These are phyloP conservation scores for Funneliformis mosseae DNA, from an alignment of 192 early-diverging fungal genomes.

Conservation along the genomic window DNA sequence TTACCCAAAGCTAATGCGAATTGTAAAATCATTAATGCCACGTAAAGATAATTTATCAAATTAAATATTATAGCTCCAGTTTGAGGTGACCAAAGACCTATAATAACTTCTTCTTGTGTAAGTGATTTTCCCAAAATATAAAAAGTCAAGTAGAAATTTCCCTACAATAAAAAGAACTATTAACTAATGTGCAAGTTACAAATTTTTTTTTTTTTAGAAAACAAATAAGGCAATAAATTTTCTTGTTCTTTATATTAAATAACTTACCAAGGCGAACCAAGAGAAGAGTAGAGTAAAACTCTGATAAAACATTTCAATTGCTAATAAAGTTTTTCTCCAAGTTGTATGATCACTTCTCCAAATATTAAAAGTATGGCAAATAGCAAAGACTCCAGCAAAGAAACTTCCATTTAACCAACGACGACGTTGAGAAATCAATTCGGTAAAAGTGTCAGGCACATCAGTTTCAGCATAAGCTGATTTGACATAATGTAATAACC, in stretches of 20 bases:
- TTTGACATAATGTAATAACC: conserved; percentile 78
- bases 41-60: conserved; percentile 59
- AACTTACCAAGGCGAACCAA: conserved; percentile 85
- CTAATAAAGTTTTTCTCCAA: conserved; percentile 70
- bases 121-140: conserved; percentile 75
- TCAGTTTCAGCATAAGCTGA: conserved; percentile 79
- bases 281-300: conserved; percentile 78
- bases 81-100: conserved; percentile 46
- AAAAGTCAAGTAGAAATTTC: conserved; percentile 90
- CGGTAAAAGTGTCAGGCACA: conserved; percentile 75
- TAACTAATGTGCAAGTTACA: not conserved
- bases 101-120: conserved; percentile 27
- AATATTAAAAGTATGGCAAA: conserved; percentile 76
- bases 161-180: conserved; percentile 40
- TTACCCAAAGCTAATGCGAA: conserved; percentile 94
- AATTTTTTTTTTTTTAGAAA: no score
- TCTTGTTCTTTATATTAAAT: conserved; percentile 33
- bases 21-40: conserved; percentile 75
- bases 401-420: conserved; percentile 96
- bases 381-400: conserved; percentile 89
- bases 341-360: conserved; percentile 75
- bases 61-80: conserved; percentile 47
- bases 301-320: conserved; percentile 82
- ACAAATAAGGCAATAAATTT: no score
- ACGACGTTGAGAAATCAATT: conserved; percentile 94